Percentiles rank a stretch among this genome's conserved stretches.
These are phyloP conservation scores for Artemisia princeps DNA, from an alignment of 140 eudicot genomes.

Conservation along the genomic window DNA sequence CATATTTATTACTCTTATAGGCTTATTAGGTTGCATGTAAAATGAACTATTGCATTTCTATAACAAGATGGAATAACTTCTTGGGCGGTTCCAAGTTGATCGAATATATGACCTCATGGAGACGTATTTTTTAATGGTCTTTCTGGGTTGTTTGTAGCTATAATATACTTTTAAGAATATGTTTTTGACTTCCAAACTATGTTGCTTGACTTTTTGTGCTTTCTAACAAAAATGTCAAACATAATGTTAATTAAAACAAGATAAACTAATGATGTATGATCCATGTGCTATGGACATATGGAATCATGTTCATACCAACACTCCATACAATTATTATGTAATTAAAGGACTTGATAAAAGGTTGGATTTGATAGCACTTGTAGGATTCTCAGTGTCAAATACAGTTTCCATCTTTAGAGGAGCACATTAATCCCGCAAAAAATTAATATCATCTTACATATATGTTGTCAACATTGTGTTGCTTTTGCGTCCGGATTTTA, in stretches of 20 bases:
- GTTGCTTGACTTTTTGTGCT: neutral
- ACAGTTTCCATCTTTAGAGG: neutral
- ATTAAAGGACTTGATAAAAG: neutral
- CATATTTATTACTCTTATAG: neutral
- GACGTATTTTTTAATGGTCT: too few relatives aligned
- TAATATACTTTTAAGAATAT: neutral
- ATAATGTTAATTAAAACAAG: neutral
- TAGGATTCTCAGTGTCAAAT: neutral
- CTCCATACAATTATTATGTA: neutral
- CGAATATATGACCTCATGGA: too few relatives aligned
- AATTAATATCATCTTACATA: too few relatives aligned
- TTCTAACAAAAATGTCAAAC: slow-evolving; percentile 9
- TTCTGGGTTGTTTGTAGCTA: too few relatives aligned
- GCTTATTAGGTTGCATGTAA: neutral
- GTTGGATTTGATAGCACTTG: neutral
- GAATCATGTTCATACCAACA: slow-evolving; percentile 8
- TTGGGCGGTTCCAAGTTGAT: neutral
- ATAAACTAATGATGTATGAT: slow-evolving; percentile 10
- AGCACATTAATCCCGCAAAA: too few relatives aligned
- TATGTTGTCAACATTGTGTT: too few relatives aligned
- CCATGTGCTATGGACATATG: slow-evolving; percentile 10
- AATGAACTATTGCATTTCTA: neutral
- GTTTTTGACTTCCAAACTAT: slow-evolving; percentile 7
- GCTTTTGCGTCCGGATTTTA: too few relatives aligned
- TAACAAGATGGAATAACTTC: neutral